Base-by-base conservation (phyloP, 2,329 filamentous ascomycete genomes). In the Whalleya microplaca region DNA sequence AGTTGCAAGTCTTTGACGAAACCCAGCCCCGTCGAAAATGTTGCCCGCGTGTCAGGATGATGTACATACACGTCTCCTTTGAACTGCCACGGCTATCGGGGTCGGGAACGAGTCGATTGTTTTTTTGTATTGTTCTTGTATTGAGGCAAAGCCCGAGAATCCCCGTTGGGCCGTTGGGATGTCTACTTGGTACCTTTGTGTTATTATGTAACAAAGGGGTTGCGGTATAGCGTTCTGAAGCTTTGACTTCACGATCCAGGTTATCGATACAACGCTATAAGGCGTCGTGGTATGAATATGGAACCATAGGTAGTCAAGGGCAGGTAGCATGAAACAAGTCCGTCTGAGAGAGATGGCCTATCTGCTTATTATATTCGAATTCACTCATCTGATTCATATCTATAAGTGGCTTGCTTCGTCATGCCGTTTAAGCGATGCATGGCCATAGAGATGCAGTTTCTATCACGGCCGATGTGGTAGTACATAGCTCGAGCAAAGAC, bases 1-100 rank as follows among this genome's bases (percentile, higher is more conserved):
- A 66, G 52, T 56, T 63, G 58, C 47, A 66, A 63, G 66, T 65
- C 60, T 46, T 64, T 47, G 48, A 63, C 53, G 54, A 62, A 57
- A 62, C 59, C 60, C 55, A 44, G 55, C 61, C 48, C 59, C 49
- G 53, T 43, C 60, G 58, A 55, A 56, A 58, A 5, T 37, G 32
- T 12, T 16, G 32, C 14, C 49, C 58, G 54, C 56, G 45, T 57
- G 57, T 64, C 48, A 56, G 51, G 58, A 55, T 58, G 64, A 63
- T 61, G 50, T 45, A 41, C 23, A 52, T 58, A 29, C 41, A 23
- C 50, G 37, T 53, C 55, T 27, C 23, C 19, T 5, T 27, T 23
- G 45, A 50, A 37, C 45, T 51, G 32, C 37, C 29, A 10, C 21
- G 23, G 8, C 16, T 21, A n/a, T 53, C 32, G 27, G 43, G 23